phyloP scores from a whole-genome alignment of 208 protist species.

The Leishmania braziliensis region DNA sequence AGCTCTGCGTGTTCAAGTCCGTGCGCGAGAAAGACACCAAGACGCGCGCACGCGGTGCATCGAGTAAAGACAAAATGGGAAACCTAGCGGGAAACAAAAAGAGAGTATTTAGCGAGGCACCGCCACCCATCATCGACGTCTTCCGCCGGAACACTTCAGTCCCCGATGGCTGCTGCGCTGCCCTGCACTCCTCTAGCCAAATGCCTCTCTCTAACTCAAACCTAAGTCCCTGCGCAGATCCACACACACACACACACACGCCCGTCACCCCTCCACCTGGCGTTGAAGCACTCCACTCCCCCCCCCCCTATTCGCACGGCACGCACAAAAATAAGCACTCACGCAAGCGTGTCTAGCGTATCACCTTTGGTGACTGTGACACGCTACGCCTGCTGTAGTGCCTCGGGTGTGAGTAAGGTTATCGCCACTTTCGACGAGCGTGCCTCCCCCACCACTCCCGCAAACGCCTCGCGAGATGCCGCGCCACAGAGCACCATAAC shows the following conservation, averaged over 20 bases:
- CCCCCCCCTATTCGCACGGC: background rate
- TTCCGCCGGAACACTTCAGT: background rate
- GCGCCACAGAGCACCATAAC: constrained; percentile 34
- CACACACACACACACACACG: background rate
- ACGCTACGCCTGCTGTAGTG: background rate
- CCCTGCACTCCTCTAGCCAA: background rate
- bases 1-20: background rate
- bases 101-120: background rate
- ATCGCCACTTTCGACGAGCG: constrained; percentile 7
- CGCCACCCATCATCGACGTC: background rate
- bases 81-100: background rate
- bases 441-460: constrained; percentile 20
- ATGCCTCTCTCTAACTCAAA: background rate
- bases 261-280: background rate
- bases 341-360: background rate
- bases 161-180: background rate
- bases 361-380: background rate
- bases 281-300: background rate
- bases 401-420: constrained; percentile 11
- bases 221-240: background rate
- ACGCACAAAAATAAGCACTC: background rate
- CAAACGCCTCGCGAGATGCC: constrained; percentile 17
- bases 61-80: background rate
- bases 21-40: background rate
- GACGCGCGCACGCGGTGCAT: background rate